phyloP scores from a whole-genome alignment of 2,329 filamentous ascomycete species.

The Microdochium paspali region DNA sequence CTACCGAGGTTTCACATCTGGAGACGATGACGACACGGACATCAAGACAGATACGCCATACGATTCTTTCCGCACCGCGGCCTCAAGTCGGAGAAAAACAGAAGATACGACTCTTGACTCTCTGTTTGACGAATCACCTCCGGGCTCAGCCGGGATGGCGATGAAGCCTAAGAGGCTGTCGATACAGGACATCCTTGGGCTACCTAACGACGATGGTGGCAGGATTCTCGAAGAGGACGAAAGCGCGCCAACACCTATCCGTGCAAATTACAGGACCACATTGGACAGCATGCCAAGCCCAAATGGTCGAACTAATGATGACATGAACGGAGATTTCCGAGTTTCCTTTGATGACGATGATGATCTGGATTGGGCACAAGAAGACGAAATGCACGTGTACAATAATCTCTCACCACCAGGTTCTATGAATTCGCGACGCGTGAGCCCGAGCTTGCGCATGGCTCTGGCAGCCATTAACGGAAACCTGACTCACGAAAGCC shows the following conservation, averaged over 20 bases:
- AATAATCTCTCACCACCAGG: slow-evolving; percentile 50
- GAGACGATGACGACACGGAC: slow-evolving; percentile 71
- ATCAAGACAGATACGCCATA: slow-evolving; percentile 69
- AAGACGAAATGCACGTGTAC: slow-evolving; percentile 41
- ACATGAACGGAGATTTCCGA: slow-evolving; percentile 32
- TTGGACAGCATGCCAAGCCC: slow-evolving; percentile 15
- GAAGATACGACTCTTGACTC: slow-evolving; percentile 66
- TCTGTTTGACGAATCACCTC: slow-evolving; percentile 73
- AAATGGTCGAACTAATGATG: slow-evolving; percentile 18
- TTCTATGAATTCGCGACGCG: slow-evolving; percentile 42
- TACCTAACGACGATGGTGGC: slow-evolving; percentile 42
- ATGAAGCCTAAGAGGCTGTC: slow-evolving; percentile 44
- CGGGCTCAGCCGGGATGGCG: slow-evolving; percentile 41
- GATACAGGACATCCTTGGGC: slow-evolving; percentile 49
- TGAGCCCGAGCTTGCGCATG: slow-evolving; percentile 42
- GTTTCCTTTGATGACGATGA: slow-evolving; percentile 53
- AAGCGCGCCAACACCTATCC: slow-evolving; percentile 39
- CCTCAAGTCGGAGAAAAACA: slow-evolving; percentile 55
- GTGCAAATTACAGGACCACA: slow-evolving; percentile 16
- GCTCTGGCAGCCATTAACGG: slow-evolving; percentile 45
- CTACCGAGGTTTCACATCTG: slow-evolving; percentile 56
- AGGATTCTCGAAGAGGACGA: slow-evolving; percentile 58
- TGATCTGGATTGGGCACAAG: slow-evolving; percentile 54
- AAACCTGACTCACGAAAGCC: slow-evolving; percentile 28
- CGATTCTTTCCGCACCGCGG: slow-evolving; percentile 65